Evolutionary conservation across 2,329 filamentous ascomycete species (phyloP).

Genomic region (Stachybotrys echinatus): DNA sequence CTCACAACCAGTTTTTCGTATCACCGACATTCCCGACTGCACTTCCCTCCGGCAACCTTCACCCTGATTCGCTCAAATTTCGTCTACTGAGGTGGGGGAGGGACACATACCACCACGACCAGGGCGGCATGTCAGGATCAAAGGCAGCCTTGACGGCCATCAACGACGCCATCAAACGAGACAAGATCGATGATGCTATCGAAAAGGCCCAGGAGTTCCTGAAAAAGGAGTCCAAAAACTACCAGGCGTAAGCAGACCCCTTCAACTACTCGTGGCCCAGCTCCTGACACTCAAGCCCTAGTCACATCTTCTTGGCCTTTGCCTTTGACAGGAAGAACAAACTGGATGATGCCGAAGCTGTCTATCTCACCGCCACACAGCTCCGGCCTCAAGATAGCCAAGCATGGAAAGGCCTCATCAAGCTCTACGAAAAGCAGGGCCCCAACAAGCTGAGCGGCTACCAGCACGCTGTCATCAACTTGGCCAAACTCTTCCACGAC

Average conservation of each 20-base stretch:
- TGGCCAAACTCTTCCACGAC: slow-evolving; percentile 70
- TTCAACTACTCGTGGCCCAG: background rate
- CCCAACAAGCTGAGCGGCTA: slow-evolving; percentile 66
- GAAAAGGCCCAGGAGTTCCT: slow-evolving; percentile 65
- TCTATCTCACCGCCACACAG: slow-evolving; percentile 67
- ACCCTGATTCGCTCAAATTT: background rate
- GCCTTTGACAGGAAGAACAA: slow-evolving; percentile 72
- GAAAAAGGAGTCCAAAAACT: slow-evolving; percentile 68
- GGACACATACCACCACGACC: background rate
- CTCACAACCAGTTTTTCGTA: too few relatives aligned
- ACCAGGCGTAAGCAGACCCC: slow-evolving; percentile 62
- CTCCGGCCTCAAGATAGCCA: slow-evolving; percentile 73
- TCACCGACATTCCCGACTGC: too few relatives aligned
- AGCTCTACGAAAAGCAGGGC: slow-evolving; percentile 76
- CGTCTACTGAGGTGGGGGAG: background rate
- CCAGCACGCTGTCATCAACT: slow-evolving; percentile 62
- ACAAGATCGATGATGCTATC: slow-evolving; percentile 73
- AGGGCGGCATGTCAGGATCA: slow-evolving; percentile 40
- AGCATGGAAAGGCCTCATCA: slow-evolving; percentile 85
- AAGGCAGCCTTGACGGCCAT: slow-evolving; percentile 81
- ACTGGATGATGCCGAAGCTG: slow-evolving; percentile 66
- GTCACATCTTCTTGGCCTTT: slow-evolving; percentile 82
- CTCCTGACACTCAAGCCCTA: slow-evolving; percentile 24
- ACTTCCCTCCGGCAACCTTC: background rate
- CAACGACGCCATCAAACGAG: slow-evolving; percentile 68